A percentile compares a stretch with the other conserved stretches of the same genome.
Evolutionary conservation across 2,329 filamentous ascomycete species (phyloP).

Genomic region (Aaosphaeria arxii): DNA sequence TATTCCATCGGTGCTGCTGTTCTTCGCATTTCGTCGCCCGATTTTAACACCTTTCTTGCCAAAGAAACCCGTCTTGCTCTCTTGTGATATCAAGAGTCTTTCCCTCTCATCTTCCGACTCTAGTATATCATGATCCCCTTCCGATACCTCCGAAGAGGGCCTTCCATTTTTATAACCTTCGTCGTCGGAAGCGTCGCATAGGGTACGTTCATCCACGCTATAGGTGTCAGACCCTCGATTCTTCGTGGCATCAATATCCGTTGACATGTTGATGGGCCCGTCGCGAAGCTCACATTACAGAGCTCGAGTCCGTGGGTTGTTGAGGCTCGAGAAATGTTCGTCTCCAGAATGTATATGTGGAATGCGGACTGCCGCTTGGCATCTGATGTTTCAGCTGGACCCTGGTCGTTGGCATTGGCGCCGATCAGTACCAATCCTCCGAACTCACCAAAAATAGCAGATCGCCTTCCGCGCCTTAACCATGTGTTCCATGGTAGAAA

Average conservation of each 20-base stretch:
- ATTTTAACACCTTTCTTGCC: constrained; percentile 26
- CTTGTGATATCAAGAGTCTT: constrained; percentile 35
- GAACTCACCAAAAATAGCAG: too few species aligned
- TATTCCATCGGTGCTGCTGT: constrained; percentile 17
- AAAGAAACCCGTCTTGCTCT: constrained; percentile 22
- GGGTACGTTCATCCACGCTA: constrained; percentile 28
- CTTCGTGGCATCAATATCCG: constrained; percentile 19
- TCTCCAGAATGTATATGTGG: too few species aligned
- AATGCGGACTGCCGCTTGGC: background rate
- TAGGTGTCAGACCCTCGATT: constrained; percentile 18
- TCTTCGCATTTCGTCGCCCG: constrained; percentile 21
- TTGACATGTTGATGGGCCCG: background rate
- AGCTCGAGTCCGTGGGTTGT: constrained; percentile 1
- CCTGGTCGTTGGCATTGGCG: too few species aligned
- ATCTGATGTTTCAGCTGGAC: background rate
- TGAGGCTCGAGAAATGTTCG: too few species aligned
- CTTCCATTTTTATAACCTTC: constrained; percentile 28
- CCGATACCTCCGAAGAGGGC: constrained; percentile 33
- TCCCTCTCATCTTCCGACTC: constrained; percentile 48
- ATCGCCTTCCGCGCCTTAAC: too few species aligned
- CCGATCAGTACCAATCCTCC: too few species aligned
- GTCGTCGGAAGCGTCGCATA: constrained; percentile 29
- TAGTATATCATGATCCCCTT: constrained; percentile 39
- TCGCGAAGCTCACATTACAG: constrained; percentile 13
- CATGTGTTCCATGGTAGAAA: too few species aligned